These are phyloP conservation scores for Aquilaria yunnanensis DNA, from an alignment of 345 rosid species.

Conservation along the genomic window DNA sequence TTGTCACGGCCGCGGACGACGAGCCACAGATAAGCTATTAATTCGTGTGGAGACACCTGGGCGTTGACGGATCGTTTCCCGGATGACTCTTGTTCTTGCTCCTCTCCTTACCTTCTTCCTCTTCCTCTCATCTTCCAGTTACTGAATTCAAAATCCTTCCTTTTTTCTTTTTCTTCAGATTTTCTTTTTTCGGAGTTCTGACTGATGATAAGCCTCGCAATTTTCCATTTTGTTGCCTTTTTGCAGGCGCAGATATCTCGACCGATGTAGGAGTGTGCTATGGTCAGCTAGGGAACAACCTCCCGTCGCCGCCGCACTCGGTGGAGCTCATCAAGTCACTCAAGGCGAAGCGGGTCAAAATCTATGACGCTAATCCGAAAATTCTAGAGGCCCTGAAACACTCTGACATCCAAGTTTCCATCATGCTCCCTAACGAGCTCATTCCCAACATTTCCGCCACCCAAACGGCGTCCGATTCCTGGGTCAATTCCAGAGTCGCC, in stretches of 20 bases:
- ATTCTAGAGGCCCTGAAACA: slow-evolving; percentile 48
- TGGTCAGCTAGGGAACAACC: slow-evolving; percentile 69
- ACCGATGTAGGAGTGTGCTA: slow-evolving; percentile 67
- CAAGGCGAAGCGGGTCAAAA: slow-evolving; percentile 53
- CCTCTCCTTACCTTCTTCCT: slow-evolving; percentile 23
- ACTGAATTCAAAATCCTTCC: neutral
- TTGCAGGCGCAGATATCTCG: slow-evolving; percentile 45
- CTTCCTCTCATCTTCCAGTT: slow-evolving; percentile 28
- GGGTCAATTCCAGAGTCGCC: slow-evolving; percentile 54
- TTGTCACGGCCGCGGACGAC: too few relatives aligned
- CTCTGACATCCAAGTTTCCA: slow-evolving; percentile 52
- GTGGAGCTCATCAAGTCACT: slow-evolving; percentile 44
- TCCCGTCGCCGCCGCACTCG: slow-evolving; percentile 45
- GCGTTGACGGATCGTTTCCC: too few relatives aligned
- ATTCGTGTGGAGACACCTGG: too few relatives aligned
- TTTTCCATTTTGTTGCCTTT: neutral
- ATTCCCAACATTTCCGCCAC: slow-evolving; percentile 39
- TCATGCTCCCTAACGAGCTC: slow-evolving; percentile 67
- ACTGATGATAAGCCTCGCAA: too few relatives aligned
- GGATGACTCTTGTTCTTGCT: slow-evolving; percentile 13
- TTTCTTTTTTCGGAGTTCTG: neutral
- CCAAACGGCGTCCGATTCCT: slow-evolving; percentile 42
- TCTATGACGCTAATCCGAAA: slow-evolving; percentile 64
- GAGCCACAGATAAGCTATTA: too few relatives aligned
- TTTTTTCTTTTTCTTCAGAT: neutral